These are phyloP conservation scores for Middelhovenomyces tepae DNA, from an alignment of 805 yeast genomes.

Conservation along the genomic window DNA sequence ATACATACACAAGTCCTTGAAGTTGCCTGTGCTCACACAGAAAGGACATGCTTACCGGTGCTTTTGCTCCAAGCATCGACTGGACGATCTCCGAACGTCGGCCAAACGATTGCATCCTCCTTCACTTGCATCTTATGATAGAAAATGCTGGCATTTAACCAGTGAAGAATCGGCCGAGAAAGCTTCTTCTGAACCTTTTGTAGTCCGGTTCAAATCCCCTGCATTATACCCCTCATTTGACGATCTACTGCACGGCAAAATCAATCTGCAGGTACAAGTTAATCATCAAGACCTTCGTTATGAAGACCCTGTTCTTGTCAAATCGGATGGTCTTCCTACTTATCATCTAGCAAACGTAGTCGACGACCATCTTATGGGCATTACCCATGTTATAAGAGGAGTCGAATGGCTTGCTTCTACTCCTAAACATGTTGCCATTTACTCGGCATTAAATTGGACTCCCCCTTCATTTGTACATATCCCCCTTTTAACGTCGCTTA, in stretches of 20 bases:
- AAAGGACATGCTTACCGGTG: slow-evolving; percentile 81
- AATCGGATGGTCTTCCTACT: slow-evolving; percentile 93
- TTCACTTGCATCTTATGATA: slow-evolving; percentile 84
- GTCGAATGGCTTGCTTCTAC: slow-evolving; percentile 98
- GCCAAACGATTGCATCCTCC: slow-evolving; percentile 77
- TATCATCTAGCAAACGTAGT: slow-evolving; percentile 94
- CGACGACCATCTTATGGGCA: slow-evolving; percentile 88
- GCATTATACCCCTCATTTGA: slow-evolving; percentile 52
- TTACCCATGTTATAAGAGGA: slow-evolving; percentile 92
- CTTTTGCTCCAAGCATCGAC: slow-evolving; percentile 72
- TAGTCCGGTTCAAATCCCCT: slow-evolving; percentile 74
- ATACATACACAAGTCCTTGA: too few relatives aligned
- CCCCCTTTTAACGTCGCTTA: slow-evolving; percentile 69
- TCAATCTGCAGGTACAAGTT: slow-evolving; percentile 72
- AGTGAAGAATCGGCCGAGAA: slow-evolving; percentile 33
- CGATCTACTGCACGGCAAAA: slow-evolving; percentile 71
- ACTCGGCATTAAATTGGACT: slow-evolving; percentile 76
- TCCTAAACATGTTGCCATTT: slow-evolving; percentile 85
- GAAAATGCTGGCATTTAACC: slow-evolving; percentile 54
- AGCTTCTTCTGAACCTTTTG: slow-evolving; percentile 31
- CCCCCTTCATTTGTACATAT: slow-evolving; percentile 82
- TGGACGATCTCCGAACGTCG: slow-evolving; percentile 56
- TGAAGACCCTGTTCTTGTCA: slow-evolving; percentile 83
- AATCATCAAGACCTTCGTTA: slow-evolving; percentile 62
- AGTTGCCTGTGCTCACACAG: too few relatives aligned